Percentiles rank a stretch among this genome's conserved stretches.
Conservation (phyloP, 345 rosid species). For the Nephelium lappaceum region DNA sequence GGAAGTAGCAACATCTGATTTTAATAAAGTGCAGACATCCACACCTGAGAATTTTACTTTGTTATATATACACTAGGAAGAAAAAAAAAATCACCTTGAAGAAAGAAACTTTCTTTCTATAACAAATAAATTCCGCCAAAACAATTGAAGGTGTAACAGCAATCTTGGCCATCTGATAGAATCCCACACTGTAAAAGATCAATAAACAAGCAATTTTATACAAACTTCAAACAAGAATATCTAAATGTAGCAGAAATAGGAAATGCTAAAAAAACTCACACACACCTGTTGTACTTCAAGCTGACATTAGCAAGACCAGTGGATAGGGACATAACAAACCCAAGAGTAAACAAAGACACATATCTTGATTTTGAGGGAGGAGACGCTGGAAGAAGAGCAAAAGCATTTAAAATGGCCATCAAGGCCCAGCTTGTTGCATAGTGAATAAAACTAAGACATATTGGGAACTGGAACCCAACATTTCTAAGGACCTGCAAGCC, state of each 20-base stretch:
- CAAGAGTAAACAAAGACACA: constrained; percentile 69
- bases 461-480: constrained; percentile 83
- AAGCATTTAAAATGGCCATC: constrained; percentile 79
- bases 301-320: constrained; percentile 99
- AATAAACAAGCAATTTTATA: not conserved
- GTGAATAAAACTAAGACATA: constrained; percentile 86
- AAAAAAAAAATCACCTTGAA: constrained; percentile 54
- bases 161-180: constrained; percentile 97
- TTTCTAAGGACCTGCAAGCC: constrained; percentile 75
- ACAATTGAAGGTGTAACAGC: constrained; percentile 95
- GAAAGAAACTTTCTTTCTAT: constrained; percentile 66
- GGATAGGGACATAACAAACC: constrained; percentile 86
- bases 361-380: constrained; percentile 68
- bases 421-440: constrained; percentile 73
- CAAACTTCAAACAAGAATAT: not conserved
- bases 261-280: not conserved
- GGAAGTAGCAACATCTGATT: not conserved
- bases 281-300: constrained; percentile 92
- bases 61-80: not conserved
- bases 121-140: constrained; percentile 84
- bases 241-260: not conserved
- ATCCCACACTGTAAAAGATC: constrained; percentile 66
- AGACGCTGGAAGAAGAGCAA: constrained; percentile 70
- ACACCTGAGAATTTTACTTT: not conserved
- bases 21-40: not conserved